Evolutionary conservation across 192 early-diverging fungal species (phyloP), one percentile per base, ranked within the genome.

Genomic region (Coemansia sp.): DNA sequence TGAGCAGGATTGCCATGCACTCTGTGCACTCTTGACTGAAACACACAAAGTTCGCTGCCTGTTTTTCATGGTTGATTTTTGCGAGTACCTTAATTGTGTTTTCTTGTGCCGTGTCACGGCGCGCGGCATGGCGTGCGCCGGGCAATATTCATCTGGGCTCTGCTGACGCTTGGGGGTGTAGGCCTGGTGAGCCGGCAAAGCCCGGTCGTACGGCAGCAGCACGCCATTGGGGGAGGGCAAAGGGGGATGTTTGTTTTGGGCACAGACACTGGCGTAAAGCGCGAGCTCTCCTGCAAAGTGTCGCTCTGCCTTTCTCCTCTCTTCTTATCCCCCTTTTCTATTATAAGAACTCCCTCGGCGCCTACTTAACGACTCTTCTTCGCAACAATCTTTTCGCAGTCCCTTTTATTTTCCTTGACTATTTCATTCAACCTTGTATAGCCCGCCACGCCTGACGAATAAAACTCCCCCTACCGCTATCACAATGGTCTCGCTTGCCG

Each of bases 401-500:
- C 39, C 39, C 6, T 53, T 38, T 59, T 29, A 27, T 48, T 26
- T 58, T 17, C n/a, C 54, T 37, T 34, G 4, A 5, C 58, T 48
- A 18, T n/a, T n/a, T 46, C 42, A 44, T 24, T 46, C 21, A 46
- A 46, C 22, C 33, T 53, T 21, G 26, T 46, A 10, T 44, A 33
- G 26, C 39, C 38, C 52, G 52, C 41, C 41, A 21, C 43, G 43
- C 43, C 11, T 46, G 26, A 46, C 43, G 43, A 46, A 46, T 11
- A 46, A 24, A 32, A 32, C 29, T 7, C 7, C 29, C 43, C 11
- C 43, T 22, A 46, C 2, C 12, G 26, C 43, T 22, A 46, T 8
- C 22, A 59, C 57, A 70, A 77, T 77, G 74, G 68, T 70, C 19
- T 77, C 74, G 7, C 63, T 77, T 42, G 48, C 58, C 27, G 55